A percentile compares a stretch with the other conserved stretches of the same genome.
Conservation (phyloP, 192 early-diverging fungal genomes). For the Backusella westeae region DNA sequence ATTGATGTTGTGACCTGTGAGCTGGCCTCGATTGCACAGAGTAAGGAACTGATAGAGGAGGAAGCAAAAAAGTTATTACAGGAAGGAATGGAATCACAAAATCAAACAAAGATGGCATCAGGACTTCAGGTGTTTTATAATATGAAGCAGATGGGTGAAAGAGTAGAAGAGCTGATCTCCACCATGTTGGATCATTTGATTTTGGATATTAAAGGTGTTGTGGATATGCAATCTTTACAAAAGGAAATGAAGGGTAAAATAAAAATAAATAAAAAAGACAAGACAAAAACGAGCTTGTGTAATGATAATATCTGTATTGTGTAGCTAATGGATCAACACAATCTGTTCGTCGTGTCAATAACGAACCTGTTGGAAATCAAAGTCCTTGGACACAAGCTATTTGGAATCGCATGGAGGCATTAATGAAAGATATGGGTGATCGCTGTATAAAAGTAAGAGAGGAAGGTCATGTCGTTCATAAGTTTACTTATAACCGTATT, state of each 20-base stretch:
- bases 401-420: slow-evolving; percentile 52
- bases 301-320: neutral
- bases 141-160: slow-evolving; percentile 44
- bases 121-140: slow-evolving; percentile 55
- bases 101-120: slow-evolving; percentile 49
- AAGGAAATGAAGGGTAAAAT: slow-evolving; percentile 48
- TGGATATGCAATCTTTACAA: slow-evolving; percentile 49
- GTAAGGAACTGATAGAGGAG: slow-evolving; percentile 40
- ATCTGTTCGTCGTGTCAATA: slow-evolving; percentile 46
- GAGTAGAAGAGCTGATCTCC: slow-evolving; percentile 36
- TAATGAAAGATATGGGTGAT: slow-evolving; percentile 51
- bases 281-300: neutral
- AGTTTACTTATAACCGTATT: neutral
- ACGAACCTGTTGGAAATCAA: slow-evolving; percentile 49
- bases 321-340: slow-evolving; percentile 19
- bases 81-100: slow-evolving; percentile 46
- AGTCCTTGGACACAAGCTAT: slow-evolving; percentile 43
- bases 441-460: slow-evolving; percentile 50
- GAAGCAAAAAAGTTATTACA: slow-evolving; percentile 50
- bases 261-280: neutral
- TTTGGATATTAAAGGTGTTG: slow-evolving; percentile 42
- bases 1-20: slow-evolving; percentile 64
- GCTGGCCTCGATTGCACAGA: slow-evolving; percentile 41
- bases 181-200: slow-evolving; percentile 39
- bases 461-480: neutral